Evolutionary conservation across 2,329 filamentous ascomycete species (phyloP), one percentile per base, ranked within the genome.

Genomic region (Emmonsia crescens): DNA sequence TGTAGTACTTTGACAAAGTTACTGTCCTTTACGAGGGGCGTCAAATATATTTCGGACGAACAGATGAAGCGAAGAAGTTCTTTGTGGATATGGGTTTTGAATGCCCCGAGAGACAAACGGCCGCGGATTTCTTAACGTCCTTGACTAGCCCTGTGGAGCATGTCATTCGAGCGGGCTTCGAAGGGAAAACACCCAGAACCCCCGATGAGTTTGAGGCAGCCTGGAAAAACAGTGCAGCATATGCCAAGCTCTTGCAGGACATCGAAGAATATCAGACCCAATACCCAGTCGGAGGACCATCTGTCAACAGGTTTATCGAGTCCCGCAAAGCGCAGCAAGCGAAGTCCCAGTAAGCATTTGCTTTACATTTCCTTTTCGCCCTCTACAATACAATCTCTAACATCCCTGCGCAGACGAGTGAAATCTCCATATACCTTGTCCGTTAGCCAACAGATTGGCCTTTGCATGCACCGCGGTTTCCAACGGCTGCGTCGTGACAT

Each of bases 361-460:
- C 24, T 19, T 19, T 27, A 59, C 16, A 5, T 8, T 8, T 29
- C 42, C 38, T 33, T 27, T 24, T 14, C 29, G 44, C 46, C 9
- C 4, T 38, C 36, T 51, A 63, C 14, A 2, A 48, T 40, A 51
- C 51, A 29, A 21, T 44, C 3, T n/a, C 40, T 61, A 61, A 61
- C 59, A 19, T 3, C 10, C 10, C 27, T 40, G 21, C 51, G 63
- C 2, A 73, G 75, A 67, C 87, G 89, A 2, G 74, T 81, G 54
- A 84, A 84, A 73, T 94, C 89, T 1, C 91, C 91, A 0, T 96
- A 87, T 74, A 96, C 89, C 0, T 78, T 96, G 46, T 93, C 89
- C 0, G 89, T 87, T 66, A 57, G 63, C 3, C 85, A 93, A 73
- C 92, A 96, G 74, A 75, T 96, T 65, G 72, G 82, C 63, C 83